Conservation (phyloP, 1,284 basidiomycete species). For the Baeospora myosura region DNA sequence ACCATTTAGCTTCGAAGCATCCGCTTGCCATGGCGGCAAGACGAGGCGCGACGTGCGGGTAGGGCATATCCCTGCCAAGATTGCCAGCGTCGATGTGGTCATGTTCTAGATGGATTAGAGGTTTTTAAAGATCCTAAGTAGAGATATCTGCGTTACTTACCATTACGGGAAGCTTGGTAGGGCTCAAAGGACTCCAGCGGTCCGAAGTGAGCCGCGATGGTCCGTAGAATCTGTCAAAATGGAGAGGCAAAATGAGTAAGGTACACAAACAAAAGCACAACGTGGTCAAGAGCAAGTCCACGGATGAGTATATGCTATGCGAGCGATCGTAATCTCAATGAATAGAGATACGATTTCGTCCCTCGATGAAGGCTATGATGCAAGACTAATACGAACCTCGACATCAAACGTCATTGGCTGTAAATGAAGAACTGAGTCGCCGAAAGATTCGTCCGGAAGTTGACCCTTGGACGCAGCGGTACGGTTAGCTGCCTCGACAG, state of each 20-base stretch:
- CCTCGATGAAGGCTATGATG: too few relatives aligned
- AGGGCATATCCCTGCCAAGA: slow-evolving; percentile 21
- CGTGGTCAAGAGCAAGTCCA: too few relatives aligned
- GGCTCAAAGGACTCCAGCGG: slow-evolving; percentile 19
- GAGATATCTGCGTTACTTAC: slow-evolving; percentile 5
- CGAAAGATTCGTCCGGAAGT: slow-evolving; percentile 18
- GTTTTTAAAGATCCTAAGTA: not conserved
- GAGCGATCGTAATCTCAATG: slow-evolving; percentile 1
- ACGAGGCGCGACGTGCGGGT: slow-evolving; percentile 49
- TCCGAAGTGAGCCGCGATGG: slow-evolving; percentile 20
- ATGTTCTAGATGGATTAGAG: slow-evolving; percentile 1
- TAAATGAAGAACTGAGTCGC: slow-evolving; percentile 37
- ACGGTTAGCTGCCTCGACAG: too few relatives aligned
- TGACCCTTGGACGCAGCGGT: slow-evolving; percentile 17
- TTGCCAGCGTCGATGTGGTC: not conserved
- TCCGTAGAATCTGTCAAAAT: slow-evolving; percentile 18
- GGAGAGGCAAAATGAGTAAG: slow-evolving; percentile 1
- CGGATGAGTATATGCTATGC: not conserved
- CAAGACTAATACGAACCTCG: slow-evolving; percentile 33
- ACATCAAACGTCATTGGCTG: slow-evolving; percentile 50
- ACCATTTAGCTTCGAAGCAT: slow-evolving; percentile 74
- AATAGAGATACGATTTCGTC: too few relatives aligned
- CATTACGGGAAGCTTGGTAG: too few relatives aligned
- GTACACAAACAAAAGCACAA: slow-evolving; percentile 1
- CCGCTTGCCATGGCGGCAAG: slow-evolving; percentile 45